phyloP scores from a whole-genome alignment of 495 filamentous ascomycete species.

The Friedmanniomyces endolithicus region DNA sequence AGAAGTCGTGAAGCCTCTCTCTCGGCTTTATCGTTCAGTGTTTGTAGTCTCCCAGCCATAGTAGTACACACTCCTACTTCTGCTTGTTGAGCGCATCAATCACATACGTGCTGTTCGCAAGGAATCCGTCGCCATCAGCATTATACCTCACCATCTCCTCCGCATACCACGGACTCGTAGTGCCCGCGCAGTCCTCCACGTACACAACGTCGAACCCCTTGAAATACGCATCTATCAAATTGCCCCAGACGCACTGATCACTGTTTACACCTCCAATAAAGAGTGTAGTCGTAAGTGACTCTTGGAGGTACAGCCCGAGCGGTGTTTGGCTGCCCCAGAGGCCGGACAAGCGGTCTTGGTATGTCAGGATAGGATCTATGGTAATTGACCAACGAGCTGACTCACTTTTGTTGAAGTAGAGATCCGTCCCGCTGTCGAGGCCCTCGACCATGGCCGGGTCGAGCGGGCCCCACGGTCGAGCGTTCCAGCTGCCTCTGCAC shows the following conservation, averaged over 20 bases:
- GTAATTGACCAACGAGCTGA: background rate
- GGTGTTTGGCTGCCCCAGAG: conserved; percentile 29
- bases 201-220: conserved; percentile 25
- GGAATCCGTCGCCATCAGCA: conserved; percentile 6
- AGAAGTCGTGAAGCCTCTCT: too few species aligned
- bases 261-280: conserved; percentile 24
- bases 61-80: background rate
- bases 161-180: conserved; percentile 21
- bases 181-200: conserved; percentile 23
- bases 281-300: conserved; percentile 26
- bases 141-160: conserved; percentile 25
- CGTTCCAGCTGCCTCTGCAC: conserved; percentile 31
- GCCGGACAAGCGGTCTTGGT: conserved; percentile 24
- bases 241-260: conserved; percentile 28
- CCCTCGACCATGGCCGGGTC: conserved; percentile 23
- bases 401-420: conserved; percentile 28
- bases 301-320: conserved; percentile 22
- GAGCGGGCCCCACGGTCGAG: conserved; percentile 21
- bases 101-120: conserved; percentile 5
- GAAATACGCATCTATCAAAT: conserved; percentile 28
- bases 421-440: conserved; percentile 22
- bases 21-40: too few species aligned
- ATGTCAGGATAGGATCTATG: background rate
- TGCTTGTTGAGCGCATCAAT: conserved; percentile 3
- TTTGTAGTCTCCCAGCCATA: too few species aligned